Evolutionary conservation across 2,329 filamentous ascomycete genomes (phyloP).

Genomic region (Colletotrichum noveboracense): DNA sequence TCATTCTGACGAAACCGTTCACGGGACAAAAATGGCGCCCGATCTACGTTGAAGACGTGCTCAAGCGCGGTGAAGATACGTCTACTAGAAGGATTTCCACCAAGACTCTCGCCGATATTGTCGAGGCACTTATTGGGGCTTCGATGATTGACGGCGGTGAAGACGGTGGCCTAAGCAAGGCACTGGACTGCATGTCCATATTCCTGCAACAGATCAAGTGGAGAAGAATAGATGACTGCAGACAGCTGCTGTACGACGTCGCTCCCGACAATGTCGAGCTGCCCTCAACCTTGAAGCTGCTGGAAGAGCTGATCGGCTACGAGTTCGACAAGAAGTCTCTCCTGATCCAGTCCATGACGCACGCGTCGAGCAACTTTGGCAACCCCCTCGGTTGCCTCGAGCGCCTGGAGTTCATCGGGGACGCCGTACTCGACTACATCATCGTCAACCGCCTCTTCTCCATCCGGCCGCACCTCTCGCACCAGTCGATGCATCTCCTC

Average conservation of each 20-base stretch:
- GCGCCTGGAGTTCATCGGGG: slow-evolving; percentile 86
- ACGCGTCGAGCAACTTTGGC: slow-evolving; percentile 63
- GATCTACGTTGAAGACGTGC: slow-evolving; percentile 53
- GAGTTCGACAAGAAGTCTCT: slow-evolving; percentile 71
- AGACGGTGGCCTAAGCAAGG: slow-evolving; percentile 70
- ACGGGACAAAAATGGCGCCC: slow-evolving; percentile 76
- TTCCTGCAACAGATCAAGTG: slow-evolving; percentile 69
- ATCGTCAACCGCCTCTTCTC: slow-evolving; percentile 68
- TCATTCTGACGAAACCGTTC: slow-evolving; percentile 73
- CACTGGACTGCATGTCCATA: slow-evolving; percentile 65
- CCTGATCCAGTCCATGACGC: slow-evolving; percentile 81
- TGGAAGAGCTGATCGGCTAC: slow-evolving; percentile 76
- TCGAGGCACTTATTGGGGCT: slow-evolving; percentile 84
- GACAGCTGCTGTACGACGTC: slow-evolving; percentile 46
- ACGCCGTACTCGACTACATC: slow-evolving; percentile 82
- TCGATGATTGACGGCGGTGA: slow-evolving; percentile 73
- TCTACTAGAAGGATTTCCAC: slow-evolving; percentile 57
- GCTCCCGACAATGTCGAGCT: slow-evolving; percentile 40
- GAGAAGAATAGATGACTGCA: slow-evolving; percentile 48
- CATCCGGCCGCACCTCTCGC: slow-evolving; percentile 42
- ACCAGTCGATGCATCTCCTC: slow-evolving; percentile 74
- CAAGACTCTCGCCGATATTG: slow-evolving; percentile 85
- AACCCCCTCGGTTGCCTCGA: slow-evolving; percentile 62
- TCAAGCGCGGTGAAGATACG: slow-evolving; percentile 24
- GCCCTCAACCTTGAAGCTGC: slow-evolving; percentile 44